A percentile compares a stretch with the other conserved stretches of the same genome.
These are phyloP conservation scores for Hanseniaspora vineae DNA, from an alignment of 805 yeast genomes.

Conservation along the genomic window DNA sequence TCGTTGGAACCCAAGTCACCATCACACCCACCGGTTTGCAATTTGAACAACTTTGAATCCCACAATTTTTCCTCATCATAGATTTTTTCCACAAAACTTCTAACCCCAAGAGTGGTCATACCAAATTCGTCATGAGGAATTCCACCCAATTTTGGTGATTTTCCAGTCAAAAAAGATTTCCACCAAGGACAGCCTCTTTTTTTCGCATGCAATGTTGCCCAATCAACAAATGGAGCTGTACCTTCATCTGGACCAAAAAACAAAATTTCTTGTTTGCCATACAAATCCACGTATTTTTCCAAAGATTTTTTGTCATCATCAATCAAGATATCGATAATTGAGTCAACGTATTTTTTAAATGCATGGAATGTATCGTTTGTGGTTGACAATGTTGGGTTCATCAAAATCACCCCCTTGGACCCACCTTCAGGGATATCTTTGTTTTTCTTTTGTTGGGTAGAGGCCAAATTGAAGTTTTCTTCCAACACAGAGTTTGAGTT, in stretches of 20 bases:
- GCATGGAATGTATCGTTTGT: constrained; percentile 74
- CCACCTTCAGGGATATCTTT: constrained; percentile 99
- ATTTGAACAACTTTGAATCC: constrained; percentile 50
- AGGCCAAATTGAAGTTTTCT: constrained; percentile 91
- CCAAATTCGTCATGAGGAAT: constrained; percentile 98
- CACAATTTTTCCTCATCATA: constrained; percentile 62
- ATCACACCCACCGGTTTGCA: constrained; percentile 98
- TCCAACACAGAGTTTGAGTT: constrained; percentile 85
- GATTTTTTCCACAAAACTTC: constrained; percentile 80
- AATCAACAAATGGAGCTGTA: constrained; percentile 87
- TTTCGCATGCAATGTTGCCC: constrained; percentile 95
- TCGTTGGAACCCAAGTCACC: constrained; percentile 97
- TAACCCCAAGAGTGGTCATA: constrained; percentile 90
- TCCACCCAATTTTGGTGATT: constrained; percentile 84
- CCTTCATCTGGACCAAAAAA: constrained; percentile 99
- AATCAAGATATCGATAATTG: constrained; percentile 75
- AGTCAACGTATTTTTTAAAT: constrained; percentile 85
- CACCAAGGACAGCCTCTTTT: constrained; percentile 92
- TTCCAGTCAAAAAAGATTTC: constrained; percentile 97
- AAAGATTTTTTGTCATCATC: constrained; percentile 56
- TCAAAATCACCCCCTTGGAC: constrained; percentile 87
- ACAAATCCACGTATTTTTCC: constrained; percentile 72
- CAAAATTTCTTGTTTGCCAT: constrained; percentile 75
- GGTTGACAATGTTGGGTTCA: constrained; percentile 56
- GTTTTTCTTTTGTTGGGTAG: constrained; percentile 92